These are phyloP conservation scores for Exophiala sp. DNA, from an alignment of 2,329 filamentous ascomycete genomes.

Conservation along the genomic window DNA sequence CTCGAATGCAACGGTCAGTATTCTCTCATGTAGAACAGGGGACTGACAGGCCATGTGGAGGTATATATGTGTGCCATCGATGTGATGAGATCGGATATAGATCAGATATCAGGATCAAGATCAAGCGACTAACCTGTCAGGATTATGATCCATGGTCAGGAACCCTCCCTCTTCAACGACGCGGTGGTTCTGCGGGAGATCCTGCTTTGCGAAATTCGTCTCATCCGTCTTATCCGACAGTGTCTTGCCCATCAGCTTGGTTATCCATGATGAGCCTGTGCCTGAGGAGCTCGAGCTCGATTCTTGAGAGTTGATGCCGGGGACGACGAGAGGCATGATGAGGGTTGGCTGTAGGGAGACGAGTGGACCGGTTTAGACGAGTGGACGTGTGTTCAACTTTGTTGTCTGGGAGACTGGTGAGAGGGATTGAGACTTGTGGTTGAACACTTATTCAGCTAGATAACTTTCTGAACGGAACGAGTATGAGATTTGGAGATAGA, in stretches of 20 bases:
- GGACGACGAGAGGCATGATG: slow-evolving; percentile 46
- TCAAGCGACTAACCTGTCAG: slow-evolving; percentile 36
- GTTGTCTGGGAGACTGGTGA: no score
- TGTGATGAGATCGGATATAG: no score
- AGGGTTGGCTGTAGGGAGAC: background rate
- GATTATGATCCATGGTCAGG: slow-evolving; percentile 39
- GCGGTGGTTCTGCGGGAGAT: slow-evolving; percentile 42
- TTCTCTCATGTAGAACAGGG: no score
- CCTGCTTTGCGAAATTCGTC: slow-evolving; percentile 43
- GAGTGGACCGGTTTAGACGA: background rate
- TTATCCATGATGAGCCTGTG: slow-evolving; percentile 37
- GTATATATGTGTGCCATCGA: no score
- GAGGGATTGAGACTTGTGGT: no score
- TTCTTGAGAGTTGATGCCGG: slow-evolving; percentile 36
- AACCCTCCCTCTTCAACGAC: slow-evolving; percentile 37
- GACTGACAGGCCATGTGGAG: no score
- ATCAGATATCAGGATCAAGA: no score
- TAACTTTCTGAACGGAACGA: no score
- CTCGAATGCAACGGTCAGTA: background rate
- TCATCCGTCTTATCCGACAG: slow-evolving; percentile 32
- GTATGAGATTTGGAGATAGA: no score
- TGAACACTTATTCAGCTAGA: no score
- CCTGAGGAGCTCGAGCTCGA: slow-evolving; percentile 12
- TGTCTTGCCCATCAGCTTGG: slow-evolving; percentile 44
- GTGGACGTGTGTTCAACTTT: background rate